Percentiles rank a stretch among this genome's conserved stretches.
phyloP scores from a whole-genome alignment of 768 basidiomycete species.

The Pulveroboletus sp. region DNA sequence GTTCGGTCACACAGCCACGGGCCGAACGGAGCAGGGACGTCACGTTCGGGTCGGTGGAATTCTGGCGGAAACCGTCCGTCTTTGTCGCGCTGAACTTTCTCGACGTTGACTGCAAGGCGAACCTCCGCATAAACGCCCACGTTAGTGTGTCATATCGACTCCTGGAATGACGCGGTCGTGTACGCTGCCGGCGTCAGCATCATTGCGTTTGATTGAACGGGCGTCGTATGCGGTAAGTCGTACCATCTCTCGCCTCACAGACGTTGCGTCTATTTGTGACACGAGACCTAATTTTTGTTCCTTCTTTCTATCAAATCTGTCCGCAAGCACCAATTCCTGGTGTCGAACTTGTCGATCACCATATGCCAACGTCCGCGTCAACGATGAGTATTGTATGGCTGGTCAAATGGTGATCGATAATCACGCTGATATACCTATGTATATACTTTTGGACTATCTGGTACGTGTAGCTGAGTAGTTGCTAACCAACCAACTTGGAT shows the following conservation, averaged over 20 bases:
- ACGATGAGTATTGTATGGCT: too few species aligned
- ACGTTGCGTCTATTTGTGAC: background rate
- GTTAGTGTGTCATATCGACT: conserved; percentile 12
- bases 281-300: too few species aligned
- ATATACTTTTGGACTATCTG: too few species aligned
- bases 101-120: conserved; percentile 4
- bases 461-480: too few species aligned
- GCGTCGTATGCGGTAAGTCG: background rate
- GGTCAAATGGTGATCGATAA: too few species aligned
- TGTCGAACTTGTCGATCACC: too few species aligned
- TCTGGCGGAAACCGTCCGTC: conserved; percentile 14
- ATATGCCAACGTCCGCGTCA: too few species aligned
- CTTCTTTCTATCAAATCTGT: too few species aligned
- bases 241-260: background rate
- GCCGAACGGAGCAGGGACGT: conserved; percentile 2
- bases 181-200: conserved; percentile 2
- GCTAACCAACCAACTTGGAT: too few species aligned
- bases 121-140: conserved; percentile 13
- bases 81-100: conserved; percentile 19
- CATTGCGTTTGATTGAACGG: conserved; percentile 2
- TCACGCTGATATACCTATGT: too few species aligned
- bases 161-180: conserved; percentile 8
- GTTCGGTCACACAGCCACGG: conserved; percentile 2
- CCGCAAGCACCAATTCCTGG: too few species aligned
- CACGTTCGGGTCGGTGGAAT: conserved; percentile 1